These are phyloP conservation scores for Phytophthora foliorum DNA, from an alignment of 352 stramenopile genomes.

Conservation along the genomic window DNA sequence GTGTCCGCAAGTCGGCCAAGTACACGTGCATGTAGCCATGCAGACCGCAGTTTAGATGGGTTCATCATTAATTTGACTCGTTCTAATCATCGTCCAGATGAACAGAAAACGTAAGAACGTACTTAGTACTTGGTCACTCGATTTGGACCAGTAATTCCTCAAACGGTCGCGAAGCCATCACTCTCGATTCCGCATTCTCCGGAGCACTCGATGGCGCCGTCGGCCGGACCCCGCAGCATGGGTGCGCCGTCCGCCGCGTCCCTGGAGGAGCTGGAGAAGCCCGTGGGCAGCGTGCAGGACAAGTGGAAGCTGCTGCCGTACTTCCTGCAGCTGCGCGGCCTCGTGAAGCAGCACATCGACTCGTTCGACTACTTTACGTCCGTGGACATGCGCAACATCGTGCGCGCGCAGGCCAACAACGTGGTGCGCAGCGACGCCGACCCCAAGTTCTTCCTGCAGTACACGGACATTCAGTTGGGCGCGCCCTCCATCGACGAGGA, in stretches of 20 bases:
- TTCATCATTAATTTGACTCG: constrained; percentile 2
- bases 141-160: constrained; percentile 36
- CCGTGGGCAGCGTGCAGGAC: constrained; percentile 87
- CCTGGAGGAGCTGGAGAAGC: constrained; percentile 73
- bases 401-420: constrained; percentile 94
- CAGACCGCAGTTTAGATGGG: background rate
- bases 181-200: constrained; percentile 38
- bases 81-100: background rate
- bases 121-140: no score
- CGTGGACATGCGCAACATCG: constrained; percentile 99
- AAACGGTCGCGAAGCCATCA: constrained; percentile 27
- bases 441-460: constrained; percentile 99
- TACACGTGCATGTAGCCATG: background rate
- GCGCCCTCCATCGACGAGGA: constrained; percentile 98
- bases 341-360: constrained; percentile 99
- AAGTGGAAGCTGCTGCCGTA: constrained; percentile 99
- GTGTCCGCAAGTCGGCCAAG: no score
- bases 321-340: constrained; percentile 95
- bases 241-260: constrained; percentile 37
- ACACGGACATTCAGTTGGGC: constrained; percentile 99
- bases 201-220: constrained; percentile 43
- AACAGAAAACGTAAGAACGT: no score
- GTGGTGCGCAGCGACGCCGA: constrained; percentile 94
- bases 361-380: constrained; percentile 99
- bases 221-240: constrained; percentile 23